Percentiles rank a stretch among this genome's conserved stretches.
Conservation (phyloP, 352 stramenopile genomes). For the Phytophthora niederhauseri region DNA sequence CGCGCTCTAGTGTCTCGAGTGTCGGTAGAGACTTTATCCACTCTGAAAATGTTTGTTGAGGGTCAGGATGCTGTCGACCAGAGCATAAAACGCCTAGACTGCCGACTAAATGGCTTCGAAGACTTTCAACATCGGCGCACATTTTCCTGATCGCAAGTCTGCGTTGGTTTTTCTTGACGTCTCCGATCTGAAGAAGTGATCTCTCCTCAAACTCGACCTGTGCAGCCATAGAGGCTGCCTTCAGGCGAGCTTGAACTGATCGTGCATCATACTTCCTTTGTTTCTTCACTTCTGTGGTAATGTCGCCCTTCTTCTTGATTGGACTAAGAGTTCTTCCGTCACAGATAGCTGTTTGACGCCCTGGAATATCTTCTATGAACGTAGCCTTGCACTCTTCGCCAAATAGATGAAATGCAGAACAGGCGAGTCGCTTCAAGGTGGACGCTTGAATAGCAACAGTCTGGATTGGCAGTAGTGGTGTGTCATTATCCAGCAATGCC, state of each 20-base stretch:
- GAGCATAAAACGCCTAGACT: conserved; percentile 45
- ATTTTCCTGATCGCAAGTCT: conserved; percentile 35
- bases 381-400: not conserved
- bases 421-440: conserved; percentile 19
- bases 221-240: conserved; percentile 12
- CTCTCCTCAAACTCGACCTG: conserved; percentile 12
- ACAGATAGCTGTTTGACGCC: not conserved
- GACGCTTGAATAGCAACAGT: conserved; percentile 11
- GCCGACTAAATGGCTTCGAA: conserved; percentile 39
- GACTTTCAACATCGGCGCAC: conserved; percentile 32
- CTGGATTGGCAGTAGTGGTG: conserved; percentile 16
- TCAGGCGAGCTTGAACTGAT: conserved; percentile 21
- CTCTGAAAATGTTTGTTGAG: conserved; percentile 44
- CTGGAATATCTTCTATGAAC: not conserved
- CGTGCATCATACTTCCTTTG: not conserved
- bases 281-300: not conserved
- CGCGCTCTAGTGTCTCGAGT: conserved; percentile 51
- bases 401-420: conserved; percentile 14
- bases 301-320: conserved; percentile 3
- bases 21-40: conserved; percentile 69
- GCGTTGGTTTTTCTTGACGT: conserved; percentile 23
- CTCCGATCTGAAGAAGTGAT: not conserved
- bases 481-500: conserved; percentile 3
- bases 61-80: conserved; percentile 50
- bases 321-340: conserved; percentile 9